Evolutionary conservation across 2,329 filamentous ascomycete genomes (phyloP).

Genomic region (Beauveria caledonica): DNA sequence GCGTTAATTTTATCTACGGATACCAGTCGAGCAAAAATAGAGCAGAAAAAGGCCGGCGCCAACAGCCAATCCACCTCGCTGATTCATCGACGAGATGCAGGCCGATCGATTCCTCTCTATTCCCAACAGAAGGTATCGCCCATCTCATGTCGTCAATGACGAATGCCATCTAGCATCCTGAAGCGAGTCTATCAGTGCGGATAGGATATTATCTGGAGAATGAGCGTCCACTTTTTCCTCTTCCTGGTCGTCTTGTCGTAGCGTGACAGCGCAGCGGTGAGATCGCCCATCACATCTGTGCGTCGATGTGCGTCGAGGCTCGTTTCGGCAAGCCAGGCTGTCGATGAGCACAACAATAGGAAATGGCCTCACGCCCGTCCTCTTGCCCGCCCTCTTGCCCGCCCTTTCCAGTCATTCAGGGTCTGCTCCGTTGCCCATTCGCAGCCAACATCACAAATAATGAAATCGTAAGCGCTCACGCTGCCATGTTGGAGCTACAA

Average conservation of each 20-base stretch:
- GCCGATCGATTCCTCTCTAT: too few relatives aligned
- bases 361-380: too few relatives aligned
- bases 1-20: too few relatives aligned
- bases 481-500: too few relatives aligned
- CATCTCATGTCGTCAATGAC: background rate
- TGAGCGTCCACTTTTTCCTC: background rate
- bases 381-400: too few relatives aligned
- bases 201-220: constrained; percentile 1
- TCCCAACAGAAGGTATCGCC: too few relatives aligned
- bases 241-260: background rate
- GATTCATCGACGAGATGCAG: too few relatives aligned
- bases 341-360: too few relatives aligned
- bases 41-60: too few relatives aligned
- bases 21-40: too few relatives aligned
- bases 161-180: background rate
- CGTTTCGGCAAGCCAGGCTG: background rate
- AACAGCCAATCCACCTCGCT: too few relatives aligned
- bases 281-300: background rate
- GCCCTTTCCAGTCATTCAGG: background rate
- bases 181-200: background rate
- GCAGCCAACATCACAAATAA: background rate
- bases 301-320: background rate
- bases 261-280: background rate
- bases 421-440: too few relatives aligned
- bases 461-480: background rate